These are phyloP conservation scores for Emergomyces africanus DNA, from an alignment of 2,329 filamentous ascomycete species.

Conservation along the genomic window DNA sequence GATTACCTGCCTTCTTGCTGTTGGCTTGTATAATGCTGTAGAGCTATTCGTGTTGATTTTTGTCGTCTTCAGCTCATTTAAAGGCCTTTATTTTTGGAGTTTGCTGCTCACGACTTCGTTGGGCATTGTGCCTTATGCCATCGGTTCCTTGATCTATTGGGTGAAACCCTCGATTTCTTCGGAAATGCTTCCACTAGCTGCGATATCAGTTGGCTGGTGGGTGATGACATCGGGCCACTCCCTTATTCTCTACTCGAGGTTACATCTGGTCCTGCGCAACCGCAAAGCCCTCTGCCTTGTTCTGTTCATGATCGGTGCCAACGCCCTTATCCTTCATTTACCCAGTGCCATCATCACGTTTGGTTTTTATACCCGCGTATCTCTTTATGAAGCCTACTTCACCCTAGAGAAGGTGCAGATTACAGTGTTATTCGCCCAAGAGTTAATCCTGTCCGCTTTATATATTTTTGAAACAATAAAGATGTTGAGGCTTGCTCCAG, in stretches of 20 bases:
- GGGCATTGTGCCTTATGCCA: constrained; percentile 34
- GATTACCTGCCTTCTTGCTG: constrained; percentile 34
- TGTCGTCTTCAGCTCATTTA: constrained; percentile 34
- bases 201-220: constrained; percentile 25
- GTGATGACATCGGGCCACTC: constrained; percentile 27
- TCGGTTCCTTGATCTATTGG: constrained; percentile 38
- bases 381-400: constrained; percentile 21
- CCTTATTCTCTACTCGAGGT: constrained; percentile 28
- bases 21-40: constrained; percentile 39
- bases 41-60: constrained; percentile 38
- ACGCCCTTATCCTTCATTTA: constrained; percentile 23
- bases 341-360: constrained; percentile 25
- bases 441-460: constrained; percentile 34
- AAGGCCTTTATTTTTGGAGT: constrained; percentile 40
- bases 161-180: constrained; percentile 26
- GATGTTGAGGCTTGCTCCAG: constrained; percentile 36
- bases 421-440: constrained; percentile 37
- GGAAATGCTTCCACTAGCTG: constrained; percentile 31
- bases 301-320: constrained; percentile 25
- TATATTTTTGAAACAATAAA: constrained; percentile 42
- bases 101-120: constrained; percentile 31
- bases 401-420: constrained; percentile 38
- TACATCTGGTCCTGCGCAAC: constrained; percentile 26
- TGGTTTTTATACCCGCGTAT: constrained; percentile 16
- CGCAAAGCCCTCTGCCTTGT: constrained; percentile 18